Evolutionary conservation across 1,284 basidiomycete species (phyloP).

Genomic region (Trichosporon sp.): DNA sequence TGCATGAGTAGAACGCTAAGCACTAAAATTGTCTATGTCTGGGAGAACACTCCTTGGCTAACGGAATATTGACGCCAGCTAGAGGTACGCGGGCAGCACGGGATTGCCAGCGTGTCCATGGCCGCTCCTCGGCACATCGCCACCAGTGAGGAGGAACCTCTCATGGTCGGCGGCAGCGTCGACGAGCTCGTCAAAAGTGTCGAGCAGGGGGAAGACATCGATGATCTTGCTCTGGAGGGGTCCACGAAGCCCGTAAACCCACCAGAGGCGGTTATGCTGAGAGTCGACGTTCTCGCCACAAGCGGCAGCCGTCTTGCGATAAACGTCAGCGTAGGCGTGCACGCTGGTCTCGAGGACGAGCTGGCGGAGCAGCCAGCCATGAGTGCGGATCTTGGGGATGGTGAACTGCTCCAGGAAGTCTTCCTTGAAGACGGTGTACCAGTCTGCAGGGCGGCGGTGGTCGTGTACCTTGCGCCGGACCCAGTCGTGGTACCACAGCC

Average conservation of each 20-base stretch:
- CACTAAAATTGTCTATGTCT: too few relatives aligned
- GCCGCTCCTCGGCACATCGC: not conserved
- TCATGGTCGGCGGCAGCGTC: not conserved
- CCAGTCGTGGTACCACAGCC: not conserved
- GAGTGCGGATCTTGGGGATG: not conserved
- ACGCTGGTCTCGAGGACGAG: not conserved
- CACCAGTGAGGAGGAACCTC: not conserved
- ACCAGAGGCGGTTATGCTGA: not conserved
- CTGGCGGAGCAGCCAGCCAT: not conserved
- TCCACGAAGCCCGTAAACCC: not conserved
- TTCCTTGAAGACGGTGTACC: not conserved
- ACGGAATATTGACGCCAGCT: not conserved
- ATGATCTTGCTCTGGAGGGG: not conserved
- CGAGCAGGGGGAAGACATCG: not conserved
- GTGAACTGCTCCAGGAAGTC: not conserved
- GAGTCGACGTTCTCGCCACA: not conserved
- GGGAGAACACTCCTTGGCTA: not conserved
- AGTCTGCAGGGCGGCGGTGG: not conserved
- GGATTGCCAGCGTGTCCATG: not conserved
- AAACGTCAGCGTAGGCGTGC: not conserved
- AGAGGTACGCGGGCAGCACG: not conserved
- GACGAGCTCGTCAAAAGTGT: not conserved
- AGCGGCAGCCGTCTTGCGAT: not conserved
- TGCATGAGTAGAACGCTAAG: conserved; percentile 11
- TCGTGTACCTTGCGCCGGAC: not conserved